phyloP scores from a whole-genome alignment of 2,329 filamentous ascomycete genomes.

The Ustilaginoidea virens region DNA sequence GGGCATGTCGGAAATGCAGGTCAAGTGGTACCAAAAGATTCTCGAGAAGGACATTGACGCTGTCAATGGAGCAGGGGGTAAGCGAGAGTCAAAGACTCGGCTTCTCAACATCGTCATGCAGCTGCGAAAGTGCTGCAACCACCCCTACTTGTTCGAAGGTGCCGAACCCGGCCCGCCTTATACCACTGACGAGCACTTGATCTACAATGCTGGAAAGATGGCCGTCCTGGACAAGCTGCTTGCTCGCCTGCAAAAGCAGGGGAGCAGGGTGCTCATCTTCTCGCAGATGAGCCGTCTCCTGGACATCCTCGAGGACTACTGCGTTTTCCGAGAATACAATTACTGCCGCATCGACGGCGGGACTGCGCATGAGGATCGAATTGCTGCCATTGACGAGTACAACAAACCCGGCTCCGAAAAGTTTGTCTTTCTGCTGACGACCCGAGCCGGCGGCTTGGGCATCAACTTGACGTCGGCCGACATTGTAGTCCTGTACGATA shows the following conservation, averaged over 20 bases:
- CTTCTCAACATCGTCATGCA: conserved; percentile 99
- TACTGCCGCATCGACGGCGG: conserved; percentile 97
- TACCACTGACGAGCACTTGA: conserved; percentile 90
- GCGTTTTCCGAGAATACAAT: conserved; percentile 84
- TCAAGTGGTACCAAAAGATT: conserved; percentile 99
- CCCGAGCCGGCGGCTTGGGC: conserved; percentile 84
- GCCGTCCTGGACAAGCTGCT: conserved; percentile 87
- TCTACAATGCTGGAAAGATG: conserved; percentile 96
- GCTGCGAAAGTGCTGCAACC: conserved; percentile 95
- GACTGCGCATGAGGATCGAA: conserved; percentile 94
- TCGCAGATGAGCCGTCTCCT: conserved; percentile 97
- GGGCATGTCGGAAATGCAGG: conserved; percentile 98
- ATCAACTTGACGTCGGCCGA: conserved; percentile 95
- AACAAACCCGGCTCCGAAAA: conserved; percentile 93
- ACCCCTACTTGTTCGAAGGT: conserved; percentile 94
- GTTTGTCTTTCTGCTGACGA: conserved; percentile 91
- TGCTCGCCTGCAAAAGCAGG: conserved; percentile 66
- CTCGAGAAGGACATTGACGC: conserved; percentile 98
- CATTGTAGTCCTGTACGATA: conserved; percentile 92
- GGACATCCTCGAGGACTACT: conserved; percentile 96
- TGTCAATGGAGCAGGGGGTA: conserved; percentile 90
- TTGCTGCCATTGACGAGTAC: conserved; percentile 95
- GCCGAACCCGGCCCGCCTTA: conserved; percentile 95
- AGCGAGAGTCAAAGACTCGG: conserved; percentile 93
- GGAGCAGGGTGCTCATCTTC: conserved; percentile 94